Evolutionary conservation across 2,329 filamentous ascomycete species (phyloP).

Genomic region (Lasiodiplodia citricola): DNA sequence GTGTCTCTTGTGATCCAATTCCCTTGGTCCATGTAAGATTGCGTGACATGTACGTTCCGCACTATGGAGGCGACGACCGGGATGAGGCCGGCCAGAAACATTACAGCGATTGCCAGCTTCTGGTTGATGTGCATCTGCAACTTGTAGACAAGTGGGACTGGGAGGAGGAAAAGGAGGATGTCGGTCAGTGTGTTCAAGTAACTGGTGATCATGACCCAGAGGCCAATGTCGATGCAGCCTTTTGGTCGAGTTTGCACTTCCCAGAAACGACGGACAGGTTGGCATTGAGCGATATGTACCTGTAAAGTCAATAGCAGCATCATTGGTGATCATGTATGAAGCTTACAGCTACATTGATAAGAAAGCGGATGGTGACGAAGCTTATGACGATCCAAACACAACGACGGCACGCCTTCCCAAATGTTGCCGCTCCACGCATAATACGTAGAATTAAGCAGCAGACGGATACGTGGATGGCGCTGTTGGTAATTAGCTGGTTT

Average conservation of each 20-base stretch:
- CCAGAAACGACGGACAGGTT: constrained; percentile 12
- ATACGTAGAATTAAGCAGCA: constrained; percentile 14
- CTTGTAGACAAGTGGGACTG: constrained; percentile 9
- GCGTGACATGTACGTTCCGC: neutral
- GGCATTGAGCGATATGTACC: constrained; percentile 15
- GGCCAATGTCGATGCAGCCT: constrained; percentile 16
- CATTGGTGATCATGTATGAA: neutral
- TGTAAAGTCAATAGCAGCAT: neutral
- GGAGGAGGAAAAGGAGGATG: constrained; percentile 6
- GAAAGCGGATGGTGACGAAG: neutral
- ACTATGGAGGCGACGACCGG: constrained; percentile 2
- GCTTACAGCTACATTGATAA: neutral
- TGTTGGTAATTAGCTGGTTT: neutral
- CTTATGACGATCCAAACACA: neutral
- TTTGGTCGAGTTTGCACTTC: neutral
- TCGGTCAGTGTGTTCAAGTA: neutral
- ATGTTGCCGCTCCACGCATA: constrained; percentile 13
- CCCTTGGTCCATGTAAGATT: neutral
- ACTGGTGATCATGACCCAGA: neutral
- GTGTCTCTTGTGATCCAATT: neutral
- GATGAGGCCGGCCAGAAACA: constrained; percentile 6
- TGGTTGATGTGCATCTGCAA: neutral
- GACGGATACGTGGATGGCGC: constrained; percentile 9
- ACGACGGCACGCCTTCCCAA: constrained; percentile 1
- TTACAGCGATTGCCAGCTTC: neutral